These are phyloP conservation scores for Glarea lozoyensis DNA, from an alignment of 495 filamentous ascomycete species.

Conservation along the genomic window DNA sequence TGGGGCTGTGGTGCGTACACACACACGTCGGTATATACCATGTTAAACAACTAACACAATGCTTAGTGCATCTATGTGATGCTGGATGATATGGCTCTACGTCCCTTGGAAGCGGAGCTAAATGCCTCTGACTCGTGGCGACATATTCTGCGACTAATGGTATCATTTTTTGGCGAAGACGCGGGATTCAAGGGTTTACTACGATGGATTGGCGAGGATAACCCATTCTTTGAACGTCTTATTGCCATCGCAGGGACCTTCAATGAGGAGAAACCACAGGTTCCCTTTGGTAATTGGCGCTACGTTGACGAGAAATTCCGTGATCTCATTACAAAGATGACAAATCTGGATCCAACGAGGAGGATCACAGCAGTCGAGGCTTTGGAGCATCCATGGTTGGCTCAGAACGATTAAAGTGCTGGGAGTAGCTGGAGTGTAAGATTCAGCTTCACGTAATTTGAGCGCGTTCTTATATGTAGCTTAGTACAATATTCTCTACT, in stretches of 20 bases:
- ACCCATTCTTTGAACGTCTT: neutral
- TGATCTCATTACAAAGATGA: constrained; percentile 29
- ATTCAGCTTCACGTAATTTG: too few relatives aligned
- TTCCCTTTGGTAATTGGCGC: constrained; percentile 24
- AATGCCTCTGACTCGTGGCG: neutral
- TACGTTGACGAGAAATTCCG: constrained; percentile 30
- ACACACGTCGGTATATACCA: too few relatives aligned
- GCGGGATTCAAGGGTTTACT: neutral
- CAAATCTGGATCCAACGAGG: constrained; percentile 26
- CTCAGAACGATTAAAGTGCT: neutral
- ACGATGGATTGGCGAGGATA: neutral
- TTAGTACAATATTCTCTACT: too few relatives aligned
- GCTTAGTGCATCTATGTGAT: neutral
- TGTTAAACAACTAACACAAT: too few relatives aligned
- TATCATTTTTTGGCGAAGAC: neutral
- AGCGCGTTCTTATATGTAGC: too few relatives aligned
- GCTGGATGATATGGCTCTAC: neutral
- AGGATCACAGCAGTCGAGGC: constrained; percentile 20
- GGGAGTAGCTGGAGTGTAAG: too few relatives aligned
- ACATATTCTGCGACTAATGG: neutral
- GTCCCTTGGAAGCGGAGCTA: neutral
- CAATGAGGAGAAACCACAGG: constrained; percentile 17
- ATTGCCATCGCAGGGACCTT: neutral
- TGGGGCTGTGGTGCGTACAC: neutral
- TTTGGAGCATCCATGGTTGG: constrained; percentile 18